Base-by-base conservation (phyloP, 2,329 filamentous ascomycete genomes). In the Scedosporium apiospermum region DNA sequence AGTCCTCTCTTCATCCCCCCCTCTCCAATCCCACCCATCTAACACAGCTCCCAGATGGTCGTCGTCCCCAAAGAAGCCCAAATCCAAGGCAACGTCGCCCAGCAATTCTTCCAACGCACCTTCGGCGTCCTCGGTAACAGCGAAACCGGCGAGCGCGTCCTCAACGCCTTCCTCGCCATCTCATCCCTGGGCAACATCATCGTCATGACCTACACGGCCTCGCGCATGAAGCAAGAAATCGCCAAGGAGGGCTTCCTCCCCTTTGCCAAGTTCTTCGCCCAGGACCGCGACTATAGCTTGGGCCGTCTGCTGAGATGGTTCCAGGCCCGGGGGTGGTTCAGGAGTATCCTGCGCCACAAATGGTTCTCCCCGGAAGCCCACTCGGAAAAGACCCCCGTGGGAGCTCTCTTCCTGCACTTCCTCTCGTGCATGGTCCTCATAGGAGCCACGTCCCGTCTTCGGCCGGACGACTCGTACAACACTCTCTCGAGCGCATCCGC, bases 191-290 rank as follows among this genome's bases (percentile, higher is more conserved):
- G 82, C 0, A 84, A 85, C 67, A 79, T 86, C 51, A 74, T 84
- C 12, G 79, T 81, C 21, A 82, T 81, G 71, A 85, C 82, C 0
- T 86, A 82, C 65, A 82, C 80, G 0, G 77, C 80, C 6, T 76
- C 81, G 2, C 74, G 81, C 64, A 78, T 85, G 18, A 84, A 85
- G 68, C 82, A 85, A 67, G 82, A 86, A 67, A 83, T 86, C 53
- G 83, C 82, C 6, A 84, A 85, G 66, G 80, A 84, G 68, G 82
- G 82, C 0, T 77, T 84, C 61, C 70, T 84, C 2, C 81, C 81
- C 0, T 81, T 72, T 61, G 75, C 79, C 3, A 74, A 75, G 42
- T 79, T 82, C 70, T 80, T 82, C 64, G 80, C 76, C 1, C 70
- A 72, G 49, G 72, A 75, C 51, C 67, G 65, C 1, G 73, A 75